Evolutionary conservation across 345 rosid species (phyloP).

Genomic region (Eucalyptus decipiens): DNA sequence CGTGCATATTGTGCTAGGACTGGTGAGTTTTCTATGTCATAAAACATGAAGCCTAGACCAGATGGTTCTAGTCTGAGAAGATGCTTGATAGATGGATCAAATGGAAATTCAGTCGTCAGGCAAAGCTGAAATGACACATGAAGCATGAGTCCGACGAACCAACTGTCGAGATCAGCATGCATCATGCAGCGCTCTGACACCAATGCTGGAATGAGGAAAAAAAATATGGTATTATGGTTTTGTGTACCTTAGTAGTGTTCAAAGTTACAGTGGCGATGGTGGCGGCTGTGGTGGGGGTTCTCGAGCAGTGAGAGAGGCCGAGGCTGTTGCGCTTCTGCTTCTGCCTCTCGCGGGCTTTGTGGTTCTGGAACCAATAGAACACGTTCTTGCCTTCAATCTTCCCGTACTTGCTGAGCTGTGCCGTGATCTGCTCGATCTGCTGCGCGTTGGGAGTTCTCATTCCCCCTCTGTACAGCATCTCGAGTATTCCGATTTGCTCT

Average conservation of each 20-base stretch:
- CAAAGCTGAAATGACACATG: background rate
- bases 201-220: background rate
- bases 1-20: background rate
- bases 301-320: constrained; percentile 35
- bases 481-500: constrained; percentile 90
- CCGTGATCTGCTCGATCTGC: constrained; percentile 88
- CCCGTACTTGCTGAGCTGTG: constrained; percentile 66
- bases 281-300: constrained; percentile 11
- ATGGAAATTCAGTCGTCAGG: background rate
- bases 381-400: constrained; percentile 98
- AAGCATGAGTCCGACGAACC: background rate
- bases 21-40: background rate
- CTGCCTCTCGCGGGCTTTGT: constrained; percentile 98
- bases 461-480: constrained; percentile 81
- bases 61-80: background rate
- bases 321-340: constrained; percentile 81
- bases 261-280: constrained; percentile 21
- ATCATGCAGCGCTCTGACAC: background rate
- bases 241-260: background rate
- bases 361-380: constrained; percentile 98
- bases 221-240: background rate
- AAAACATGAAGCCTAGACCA: background rate
- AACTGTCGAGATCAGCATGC: background rate
- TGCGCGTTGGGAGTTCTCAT: constrained; percentile 94
- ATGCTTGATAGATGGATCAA: constrained; percentile 13